Conservation (phyloP, 2,329 filamentous ascomycete genomes). For the Tolypocladium inflatum region DNA sequence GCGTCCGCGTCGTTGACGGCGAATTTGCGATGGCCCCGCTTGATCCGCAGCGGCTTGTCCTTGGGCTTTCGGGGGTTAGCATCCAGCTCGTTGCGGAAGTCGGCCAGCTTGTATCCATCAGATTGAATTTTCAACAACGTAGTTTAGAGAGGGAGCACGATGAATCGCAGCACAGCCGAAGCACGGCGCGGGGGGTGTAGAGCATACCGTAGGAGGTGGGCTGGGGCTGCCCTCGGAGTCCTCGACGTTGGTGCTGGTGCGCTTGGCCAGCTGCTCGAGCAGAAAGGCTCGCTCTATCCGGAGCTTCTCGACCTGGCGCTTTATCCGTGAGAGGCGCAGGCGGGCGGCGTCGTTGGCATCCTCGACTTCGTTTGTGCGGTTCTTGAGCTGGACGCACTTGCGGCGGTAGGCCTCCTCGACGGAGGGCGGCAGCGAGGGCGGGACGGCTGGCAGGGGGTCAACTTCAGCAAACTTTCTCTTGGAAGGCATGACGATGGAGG, state of each 20-base stretch:
- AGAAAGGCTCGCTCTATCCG: conserved; percentile 74
- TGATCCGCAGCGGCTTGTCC: conserved; percentile 67
- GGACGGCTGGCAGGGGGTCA: conserved; percentile 35
- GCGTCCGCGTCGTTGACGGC: conserved; percentile 36
- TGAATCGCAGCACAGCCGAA: conserved; percentile 7
- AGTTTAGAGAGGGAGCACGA: conserved; percentile 7
- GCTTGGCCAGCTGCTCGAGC: conserved; percentile 62
- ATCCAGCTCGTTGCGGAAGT: conserved; percentile 20
- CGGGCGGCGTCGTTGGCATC: conserved; percentile 80
- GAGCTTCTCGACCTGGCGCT: conserved; percentile 83
- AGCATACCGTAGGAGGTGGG: conserved; percentile 64
- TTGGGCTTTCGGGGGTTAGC: conserved; percentile 50
- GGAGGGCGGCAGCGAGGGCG: conserved; percentile 66
- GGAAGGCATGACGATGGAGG: conserved; percentile 18
- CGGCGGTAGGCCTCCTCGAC: conserved; percentile 93
- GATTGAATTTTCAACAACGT: conserved; percentile 22
- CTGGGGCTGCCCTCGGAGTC: conserved; percentile 73
- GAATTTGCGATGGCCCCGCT: conserved; percentile 60
- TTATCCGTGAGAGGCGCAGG: conserved; percentile 67
- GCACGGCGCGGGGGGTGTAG: conserved; percentile 7
- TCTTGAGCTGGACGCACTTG: conserved; percentile 92
- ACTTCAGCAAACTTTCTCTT: conserved; percentile 26
- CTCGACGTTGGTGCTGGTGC: conserved; percentile 65
- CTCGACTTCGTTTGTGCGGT: conserved; percentile 85
- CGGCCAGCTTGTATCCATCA: conserved; percentile 20